phyloP scores from a whole-genome alignment of 2,329 filamentous ascomycete species.

The Fonsecaea pedrosoi region DNA sequence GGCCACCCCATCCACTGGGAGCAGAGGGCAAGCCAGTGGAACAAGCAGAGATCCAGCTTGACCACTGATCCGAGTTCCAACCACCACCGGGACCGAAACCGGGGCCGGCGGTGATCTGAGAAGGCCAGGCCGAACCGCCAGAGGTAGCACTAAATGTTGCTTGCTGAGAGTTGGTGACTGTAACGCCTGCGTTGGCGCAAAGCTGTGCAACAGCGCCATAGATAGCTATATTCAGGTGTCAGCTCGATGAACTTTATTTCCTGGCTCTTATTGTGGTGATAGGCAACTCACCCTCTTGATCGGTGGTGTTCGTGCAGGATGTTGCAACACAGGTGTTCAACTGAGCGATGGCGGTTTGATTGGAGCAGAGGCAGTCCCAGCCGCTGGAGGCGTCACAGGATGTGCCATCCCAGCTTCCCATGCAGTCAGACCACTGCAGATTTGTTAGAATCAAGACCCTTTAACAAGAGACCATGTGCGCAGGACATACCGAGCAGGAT shows the following conservation, averaged over 20 bases:
- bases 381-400: slow-evolving; percentile 34
- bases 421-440: slow-evolving; percentile 39
- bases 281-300: slow-evolving; percentile 38
- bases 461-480: background rate
- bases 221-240: slow-evolving; percentile 33
- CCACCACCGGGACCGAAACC: slow-evolving; percentile 35
- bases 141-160: slow-evolving; percentile 41
- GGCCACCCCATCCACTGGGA: slow-evolving; percentile 35
- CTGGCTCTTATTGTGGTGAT: background rate
- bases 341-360: slow-evolving; percentile 39
- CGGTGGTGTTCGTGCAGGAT: slow-evolving; percentile 40
- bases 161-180: slow-evolving; percentile 39
- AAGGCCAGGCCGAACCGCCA: slow-evolving; percentile 37
- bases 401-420: slow-evolving; percentile 38
- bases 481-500: slow-evolving; percentile 32
- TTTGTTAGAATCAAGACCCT: background rate
- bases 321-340: slow-evolving; percentile 41
- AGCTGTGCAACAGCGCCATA: slow-evolving; percentile 41
- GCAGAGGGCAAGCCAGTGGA: slow-evolving; percentile 38
- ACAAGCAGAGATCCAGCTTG: slow-evolving; percentile 35
- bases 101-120: slow-evolving; percentile 36
- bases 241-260: slow-evolving; percentile 20
- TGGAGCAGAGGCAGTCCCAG: slow-evolving; percentile 41
- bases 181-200: slow-evolving; percentile 39
- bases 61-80: slow-evolving; percentile 38